phyloP scores from a whole-genome alignment of 2,329 filamentous ascomycete genomes.

The Apiospora rasikravindrae region DNA sequence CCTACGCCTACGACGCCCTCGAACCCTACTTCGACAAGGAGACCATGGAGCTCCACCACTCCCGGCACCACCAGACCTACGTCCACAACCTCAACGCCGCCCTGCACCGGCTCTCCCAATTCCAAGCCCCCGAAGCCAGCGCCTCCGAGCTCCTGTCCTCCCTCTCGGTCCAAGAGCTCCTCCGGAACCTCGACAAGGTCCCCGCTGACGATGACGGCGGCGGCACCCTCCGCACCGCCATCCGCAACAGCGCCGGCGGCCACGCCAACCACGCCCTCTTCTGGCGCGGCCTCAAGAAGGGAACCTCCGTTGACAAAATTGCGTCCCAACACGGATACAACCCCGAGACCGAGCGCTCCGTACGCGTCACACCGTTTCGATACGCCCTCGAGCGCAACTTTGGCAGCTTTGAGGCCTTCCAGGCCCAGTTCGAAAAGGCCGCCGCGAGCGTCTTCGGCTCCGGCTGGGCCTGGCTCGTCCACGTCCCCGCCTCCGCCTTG shows the following conservation, averaged over 20 bases:
- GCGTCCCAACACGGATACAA: no score
- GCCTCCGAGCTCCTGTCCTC: neutral
- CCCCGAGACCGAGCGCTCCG: no score
- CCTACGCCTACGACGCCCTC: conserved; percentile 19
- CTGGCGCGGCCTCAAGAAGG: conserved; percentile 17
- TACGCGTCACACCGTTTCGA: neutral
- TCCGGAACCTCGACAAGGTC: neutral
- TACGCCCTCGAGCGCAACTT: neutral
- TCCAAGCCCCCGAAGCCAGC: neutral
- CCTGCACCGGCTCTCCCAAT: neutral
- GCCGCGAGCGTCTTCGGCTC: conserved; percentile 16
- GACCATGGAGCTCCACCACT: conserved; percentile 18
- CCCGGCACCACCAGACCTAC: conserved; percentile 18
- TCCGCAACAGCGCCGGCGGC: conserved; percentile 17
- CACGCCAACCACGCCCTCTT: conserved; percentile 16
- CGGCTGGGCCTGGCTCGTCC: conserved; percentile 19
- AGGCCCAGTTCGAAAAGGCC: neutral
- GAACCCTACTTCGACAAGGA: conserved; percentile 18
- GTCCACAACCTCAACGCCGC: conserved; percentile 16
- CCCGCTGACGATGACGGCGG: no score
- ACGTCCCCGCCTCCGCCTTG: no score
- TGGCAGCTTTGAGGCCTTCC: conserved; percentile 11
- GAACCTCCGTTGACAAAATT: neutral
- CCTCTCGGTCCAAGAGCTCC: neutral
- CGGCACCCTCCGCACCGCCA: neutral